Conservation (phyloP, 306 rosid species). For the Rosa rugosa region DNA sequence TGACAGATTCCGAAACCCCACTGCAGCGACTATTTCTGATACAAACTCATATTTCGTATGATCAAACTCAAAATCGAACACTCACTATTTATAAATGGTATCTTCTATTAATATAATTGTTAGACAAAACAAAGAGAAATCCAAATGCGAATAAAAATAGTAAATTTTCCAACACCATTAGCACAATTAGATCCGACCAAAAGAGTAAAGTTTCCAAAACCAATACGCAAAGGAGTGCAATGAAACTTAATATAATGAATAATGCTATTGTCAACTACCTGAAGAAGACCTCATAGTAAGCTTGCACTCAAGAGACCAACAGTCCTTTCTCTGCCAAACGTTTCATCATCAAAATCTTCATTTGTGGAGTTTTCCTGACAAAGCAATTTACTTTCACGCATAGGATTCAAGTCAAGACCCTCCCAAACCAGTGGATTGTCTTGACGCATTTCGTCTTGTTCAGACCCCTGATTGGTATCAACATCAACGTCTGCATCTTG, state of each 20-base stretch:
- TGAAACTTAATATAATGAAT: neutral
- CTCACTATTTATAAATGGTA: neutral
- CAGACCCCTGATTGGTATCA: slow-evolving; percentile 52
- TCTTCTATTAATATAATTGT: slow-evolving; percentile 7
- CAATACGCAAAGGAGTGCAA: neutral
- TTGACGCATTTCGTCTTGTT: slow-evolving; percentile 51
- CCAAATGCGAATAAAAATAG: neutral
- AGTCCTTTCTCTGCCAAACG: slow-evolving; percentile 74
- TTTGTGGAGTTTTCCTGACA: slow-evolving; percentile 94
- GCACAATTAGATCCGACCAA: neutral
- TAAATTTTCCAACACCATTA: neutral
- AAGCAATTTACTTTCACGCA: slow-evolving; percentile 50
- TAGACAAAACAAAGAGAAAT: neutral
- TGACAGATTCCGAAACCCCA: neutral
- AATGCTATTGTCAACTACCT: slow-evolving; percentile 52
- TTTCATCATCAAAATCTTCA: slow-evolving; percentile 86
- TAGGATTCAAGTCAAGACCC: slow-evolving; percentile 53
- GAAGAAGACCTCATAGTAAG: slow-evolving; percentile 55
- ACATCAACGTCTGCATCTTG: slow-evolving; percentile 50
- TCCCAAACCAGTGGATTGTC: slow-evolving; percentile 63
- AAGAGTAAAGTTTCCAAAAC: neutral
- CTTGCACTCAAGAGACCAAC: slow-evolving; percentile 65
- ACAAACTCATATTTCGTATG: neutral
- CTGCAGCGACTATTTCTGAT: neutral
- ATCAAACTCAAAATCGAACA: neutral